These are phyloP conservation scores for Boechera divaricarpa DNA, from an alignment of 345 rosid genomes.

Conservation along the genomic window DNA sequence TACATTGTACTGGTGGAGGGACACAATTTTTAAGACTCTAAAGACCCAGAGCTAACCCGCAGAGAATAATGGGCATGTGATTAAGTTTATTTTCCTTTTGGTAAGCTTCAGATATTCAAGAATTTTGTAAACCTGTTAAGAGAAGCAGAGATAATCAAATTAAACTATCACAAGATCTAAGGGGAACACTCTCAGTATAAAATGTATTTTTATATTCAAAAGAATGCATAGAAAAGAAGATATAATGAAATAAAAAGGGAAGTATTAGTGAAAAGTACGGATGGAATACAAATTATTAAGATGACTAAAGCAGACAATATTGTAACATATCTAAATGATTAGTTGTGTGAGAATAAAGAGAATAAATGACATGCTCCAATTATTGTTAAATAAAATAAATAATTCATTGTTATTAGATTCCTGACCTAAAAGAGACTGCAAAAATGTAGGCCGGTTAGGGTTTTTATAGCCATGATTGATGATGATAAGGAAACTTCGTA, in stretches of 20 bases:
- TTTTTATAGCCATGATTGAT: constrained; percentile 50
- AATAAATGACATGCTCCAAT: constrained; percentile 49
- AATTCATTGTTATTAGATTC: constrained; percentile 41
- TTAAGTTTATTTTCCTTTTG: constrained; percentile 69
- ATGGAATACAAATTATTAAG: constrained; percentile 6
- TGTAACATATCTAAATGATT: constrained; percentile 29
- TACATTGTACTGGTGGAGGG: constrained; percentile 2
- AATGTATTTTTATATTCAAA: constrained; percentile 15
- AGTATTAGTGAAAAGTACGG: constrained; percentile 27
- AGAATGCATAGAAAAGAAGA: constrained; percentile 33
- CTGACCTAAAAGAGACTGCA: constrained; percentile 51
- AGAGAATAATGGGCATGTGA: constrained; percentile 73
- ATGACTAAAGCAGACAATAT: constrained; percentile 41
- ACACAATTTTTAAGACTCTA: constrained; percentile 9
- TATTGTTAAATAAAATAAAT: constrained; percentile 41
- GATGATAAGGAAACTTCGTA: constrained; percentile 48
- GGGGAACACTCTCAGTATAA: background rate
- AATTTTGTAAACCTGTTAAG: constrained; percentile 77
- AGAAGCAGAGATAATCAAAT: background rate
- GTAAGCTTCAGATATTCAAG: constrained; percentile 69
- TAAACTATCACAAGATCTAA: background rate
- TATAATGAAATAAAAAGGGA: constrained; percentile 29
- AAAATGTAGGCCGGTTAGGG: constrained; percentile 53
- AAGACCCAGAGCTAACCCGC: constrained; percentile 63
- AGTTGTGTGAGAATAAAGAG: constrained; percentile 43